phyloP scores from a whole-genome alignment of 805 yeast genomes.

The Clavispora fructus region DNA sequence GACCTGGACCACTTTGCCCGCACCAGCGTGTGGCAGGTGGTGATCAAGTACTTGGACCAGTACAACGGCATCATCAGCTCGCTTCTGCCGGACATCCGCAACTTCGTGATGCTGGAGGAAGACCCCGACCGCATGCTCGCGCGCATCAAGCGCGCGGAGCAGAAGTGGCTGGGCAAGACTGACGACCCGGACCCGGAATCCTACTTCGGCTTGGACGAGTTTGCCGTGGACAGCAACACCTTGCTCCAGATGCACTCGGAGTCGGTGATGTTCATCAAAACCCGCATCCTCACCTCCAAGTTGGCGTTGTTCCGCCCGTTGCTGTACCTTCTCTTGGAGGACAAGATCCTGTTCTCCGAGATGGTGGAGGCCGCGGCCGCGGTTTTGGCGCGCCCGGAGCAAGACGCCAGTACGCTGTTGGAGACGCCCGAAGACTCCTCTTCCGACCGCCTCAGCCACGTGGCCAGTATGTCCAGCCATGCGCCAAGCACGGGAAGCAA shows the following conservation, averaged over 20 bases:
- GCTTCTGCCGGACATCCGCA: constrained; percentile 28
- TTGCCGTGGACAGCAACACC: constrained; percentile 29
- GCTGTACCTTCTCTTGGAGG: constrained; percentile 27
- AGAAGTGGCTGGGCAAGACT: constrained; percentile 4
- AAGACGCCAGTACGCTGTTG: background rate
- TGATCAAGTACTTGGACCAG: constrained; percentile 30
- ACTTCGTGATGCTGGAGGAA: constrained; percentile 27
- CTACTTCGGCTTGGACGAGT: constrained; percentile 26
- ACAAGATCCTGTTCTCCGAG: constrained; percentile 22
- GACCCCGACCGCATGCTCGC: constrained; percentile 26
- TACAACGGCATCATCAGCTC: constrained; percentile 35
- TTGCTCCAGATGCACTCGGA: constrained; percentile 31
- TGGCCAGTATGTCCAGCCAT: no score
- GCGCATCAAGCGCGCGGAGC: constrained; percentile 18
- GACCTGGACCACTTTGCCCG: constrained; percentile 19
- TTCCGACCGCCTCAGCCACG: background rate
- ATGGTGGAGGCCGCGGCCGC: constrained; percentile 21
- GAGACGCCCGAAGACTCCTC: background rate
- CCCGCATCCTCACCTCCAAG: constrained; percentile 30
- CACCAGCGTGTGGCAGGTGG: constrained; percentile 20
- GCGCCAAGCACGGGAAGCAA: no score
- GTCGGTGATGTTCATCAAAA: constrained; percentile 33
- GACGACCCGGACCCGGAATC: background rate
- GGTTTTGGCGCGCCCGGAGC: background rate
- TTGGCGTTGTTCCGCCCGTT: constrained; percentile 31